Evolutionary conservation across 768 basidiomycete species (phyloP).

Genomic region (Wakefieldia striispora): DNA sequence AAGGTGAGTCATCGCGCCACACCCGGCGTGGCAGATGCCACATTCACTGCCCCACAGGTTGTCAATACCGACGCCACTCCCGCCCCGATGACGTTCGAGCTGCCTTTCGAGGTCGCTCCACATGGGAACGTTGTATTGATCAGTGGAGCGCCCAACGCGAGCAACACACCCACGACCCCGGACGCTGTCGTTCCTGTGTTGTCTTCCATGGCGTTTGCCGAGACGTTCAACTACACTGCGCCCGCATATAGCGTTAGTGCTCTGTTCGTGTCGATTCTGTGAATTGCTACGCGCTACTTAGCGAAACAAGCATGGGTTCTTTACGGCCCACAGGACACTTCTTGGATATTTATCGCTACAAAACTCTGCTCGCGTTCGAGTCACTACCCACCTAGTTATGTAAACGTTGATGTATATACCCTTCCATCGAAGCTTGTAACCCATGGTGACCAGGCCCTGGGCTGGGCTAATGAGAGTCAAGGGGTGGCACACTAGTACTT

Average conservation of each 20-base stretch:
- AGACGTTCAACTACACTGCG: conserved; percentile 52
- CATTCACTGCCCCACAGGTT: conserved; percentile 35
- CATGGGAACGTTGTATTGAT: conserved; percentile 48
- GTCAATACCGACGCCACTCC: conserved; percentile 45
- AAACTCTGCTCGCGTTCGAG: too few relatives aligned
- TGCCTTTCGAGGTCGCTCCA: conserved; percentile 50
- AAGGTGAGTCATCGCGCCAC: conserved; percentile 40
- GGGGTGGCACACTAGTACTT: too few relatives aligned
- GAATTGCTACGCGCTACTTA: neutral
- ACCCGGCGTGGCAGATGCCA: neutral
- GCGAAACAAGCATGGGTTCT: too few relatives aligned
- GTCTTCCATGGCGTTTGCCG: conserved; percentile 45
- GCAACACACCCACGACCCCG: conserved; percentile 53
- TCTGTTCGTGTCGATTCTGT: conserved; percentile 2
- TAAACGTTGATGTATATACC: too few relatives aligned
- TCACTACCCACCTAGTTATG: too few relatives aligned
- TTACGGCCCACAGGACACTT: too few relatives aligned
- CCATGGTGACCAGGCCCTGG: too few relatives aligned
- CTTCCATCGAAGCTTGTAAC: too few relatives aligned
- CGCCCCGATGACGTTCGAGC: conserved; percentile 43
- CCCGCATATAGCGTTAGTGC: conserved; percentile 42
- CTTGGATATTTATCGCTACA: too few relatives aligned
- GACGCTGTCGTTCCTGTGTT: conserved; percentile 44
- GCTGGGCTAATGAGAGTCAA: too few relatives aligned
- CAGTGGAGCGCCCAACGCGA: conserved; percentile 45